Evolutionary conservation across 176 grass and related monocot genomes (phyloP).

Genomic region (Aegilops bicornis): DNA sequence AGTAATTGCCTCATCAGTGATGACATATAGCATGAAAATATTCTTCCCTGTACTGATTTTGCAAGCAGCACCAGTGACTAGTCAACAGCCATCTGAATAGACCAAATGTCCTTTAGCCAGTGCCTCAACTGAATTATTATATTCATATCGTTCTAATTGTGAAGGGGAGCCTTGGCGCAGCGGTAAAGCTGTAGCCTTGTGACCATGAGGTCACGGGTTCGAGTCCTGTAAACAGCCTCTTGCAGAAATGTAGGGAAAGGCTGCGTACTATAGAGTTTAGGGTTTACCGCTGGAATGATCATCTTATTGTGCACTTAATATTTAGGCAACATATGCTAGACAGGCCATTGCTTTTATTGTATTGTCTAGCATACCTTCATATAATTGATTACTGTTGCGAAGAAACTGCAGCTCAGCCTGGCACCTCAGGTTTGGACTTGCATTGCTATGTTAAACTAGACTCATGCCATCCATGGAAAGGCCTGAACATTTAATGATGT

Average conservation of each 20-base stretch:
- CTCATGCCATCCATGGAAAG: neutral
- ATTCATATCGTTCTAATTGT: neutral
- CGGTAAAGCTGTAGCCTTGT: too few relatives aligned
- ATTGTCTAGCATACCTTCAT: neutral
- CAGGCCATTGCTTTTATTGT: neutral
- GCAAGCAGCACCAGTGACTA: neutral
- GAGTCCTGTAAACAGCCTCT: too few relatives aligned
- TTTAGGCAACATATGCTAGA: slow-evolving; percentile 1
- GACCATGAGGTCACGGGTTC: too few relatives aligned
- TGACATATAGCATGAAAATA: neutral
- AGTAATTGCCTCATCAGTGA: neutral
- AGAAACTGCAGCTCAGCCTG: neutral
- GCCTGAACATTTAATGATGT: neutral
- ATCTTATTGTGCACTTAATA: neutral
- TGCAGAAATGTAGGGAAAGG: too few relatives aligned
- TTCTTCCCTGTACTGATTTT: slow-evolving; percentile 18
- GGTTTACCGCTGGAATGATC: neutral
- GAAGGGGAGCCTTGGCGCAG: neutral
- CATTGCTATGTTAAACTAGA: neutral
- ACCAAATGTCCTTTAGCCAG: neutral
- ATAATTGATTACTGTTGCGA: neutral
- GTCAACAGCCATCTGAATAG: neutral
- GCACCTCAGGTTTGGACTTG: neutral
- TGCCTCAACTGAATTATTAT: neutral
- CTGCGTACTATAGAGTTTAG: too few relatives aligned